Evolutionary conservation across 1,284 basidiomycete genomes (phyloP).

Genomic region (Fistulina hepatica): DNA sequence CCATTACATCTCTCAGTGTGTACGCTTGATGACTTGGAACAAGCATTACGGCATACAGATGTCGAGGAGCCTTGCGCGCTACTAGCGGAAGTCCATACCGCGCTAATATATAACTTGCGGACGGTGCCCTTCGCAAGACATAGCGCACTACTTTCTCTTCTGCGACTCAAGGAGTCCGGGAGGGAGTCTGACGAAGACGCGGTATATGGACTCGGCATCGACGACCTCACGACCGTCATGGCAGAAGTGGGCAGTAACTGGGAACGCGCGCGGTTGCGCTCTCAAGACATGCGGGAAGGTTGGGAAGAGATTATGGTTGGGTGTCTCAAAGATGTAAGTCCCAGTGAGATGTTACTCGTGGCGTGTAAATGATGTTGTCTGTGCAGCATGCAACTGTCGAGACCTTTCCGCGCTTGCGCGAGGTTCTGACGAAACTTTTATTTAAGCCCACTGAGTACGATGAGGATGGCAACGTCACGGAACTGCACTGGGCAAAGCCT

Average conservation of each 20-base stretch:
- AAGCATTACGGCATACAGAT: constrained; percentile 70
- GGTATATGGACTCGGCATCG: constrained; percentile 44
- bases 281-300: constrained; percentile 54
- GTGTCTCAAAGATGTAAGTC: constrained; percentile 77
- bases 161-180: constrained; percentile 37
- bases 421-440: constrained; percentile 65
- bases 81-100: constrained; percentile 81
- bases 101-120: constrained; percentile 79
- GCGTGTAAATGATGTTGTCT: constrained; percentile 13
- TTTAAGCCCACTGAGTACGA: constrained; percentile 41
- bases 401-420: constrained; percentile 66
- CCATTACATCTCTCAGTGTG: constrained; percentile 85
- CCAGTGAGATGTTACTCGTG: constrained; percentile 3
- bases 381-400: constrained; percentile 63
- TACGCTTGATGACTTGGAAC: constrained; percentile 89
- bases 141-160: constrained; percentile 56
- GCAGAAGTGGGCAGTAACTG: constrained; percentile 70
- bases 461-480: constrained; percentile 9
- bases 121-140: constrained; percentile 66
- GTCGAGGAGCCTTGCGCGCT: constrained; percentile 65
- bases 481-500: constrained; percentile 38
- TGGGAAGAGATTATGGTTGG: constrained; percentile 85
- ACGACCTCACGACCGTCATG: constrained; percentile 50
- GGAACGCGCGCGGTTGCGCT: constrained; percentile 63
- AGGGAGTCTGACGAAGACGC: constrained; percentile 26